Percentiles rank a stretch among this genome's conserved stretches.
Evolutionary conservation across 306 rosid species (phyloP).

Genomic region (Heteromeles arbutifolia): DNA sequence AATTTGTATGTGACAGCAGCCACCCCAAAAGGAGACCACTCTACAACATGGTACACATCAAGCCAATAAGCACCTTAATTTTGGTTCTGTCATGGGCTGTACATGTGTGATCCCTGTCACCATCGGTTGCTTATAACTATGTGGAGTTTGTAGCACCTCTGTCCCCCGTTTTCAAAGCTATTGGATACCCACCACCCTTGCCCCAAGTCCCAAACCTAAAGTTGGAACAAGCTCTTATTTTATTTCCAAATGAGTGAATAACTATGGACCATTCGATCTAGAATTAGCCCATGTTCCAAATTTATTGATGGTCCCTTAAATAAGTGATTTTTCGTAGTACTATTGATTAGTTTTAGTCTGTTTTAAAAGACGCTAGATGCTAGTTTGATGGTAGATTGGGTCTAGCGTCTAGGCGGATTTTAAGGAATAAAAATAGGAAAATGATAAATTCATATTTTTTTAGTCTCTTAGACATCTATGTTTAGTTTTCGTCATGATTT

Average conservation of each 20-base stretch:
- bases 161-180: not conserved
- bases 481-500: too few species aligned
- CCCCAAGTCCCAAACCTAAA: not conserved
- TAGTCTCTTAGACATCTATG: too few species aligned
- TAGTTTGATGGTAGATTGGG: fast-evolving
- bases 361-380: too few species aligned
- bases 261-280: not conserved
- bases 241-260: not conserved
- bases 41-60: conserved; percentile 25
- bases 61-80: not conserved
- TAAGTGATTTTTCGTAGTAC: not conserved
- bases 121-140: not conserved
- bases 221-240: not conserved
- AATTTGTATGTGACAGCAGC: conserved; percentile 21
- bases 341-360: not conserved
- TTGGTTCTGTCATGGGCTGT: conserved; percentile 18
- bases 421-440: too few species aligned
- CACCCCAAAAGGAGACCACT: conserved; percentile 32
- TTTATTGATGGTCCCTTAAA: not conserved
- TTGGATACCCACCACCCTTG: not conserved
- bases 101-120: conserved; percentile 9
- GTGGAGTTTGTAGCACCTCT: conserved; percentile 15
- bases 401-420: fast-evolving
- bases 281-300: not conserved
- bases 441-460: too few species aligned